Evolutionary conservation across 2,329 filamentous ascomycete genomes (phyloP).

Genomic region (Ophiostoma triangulosporum): DNA sequence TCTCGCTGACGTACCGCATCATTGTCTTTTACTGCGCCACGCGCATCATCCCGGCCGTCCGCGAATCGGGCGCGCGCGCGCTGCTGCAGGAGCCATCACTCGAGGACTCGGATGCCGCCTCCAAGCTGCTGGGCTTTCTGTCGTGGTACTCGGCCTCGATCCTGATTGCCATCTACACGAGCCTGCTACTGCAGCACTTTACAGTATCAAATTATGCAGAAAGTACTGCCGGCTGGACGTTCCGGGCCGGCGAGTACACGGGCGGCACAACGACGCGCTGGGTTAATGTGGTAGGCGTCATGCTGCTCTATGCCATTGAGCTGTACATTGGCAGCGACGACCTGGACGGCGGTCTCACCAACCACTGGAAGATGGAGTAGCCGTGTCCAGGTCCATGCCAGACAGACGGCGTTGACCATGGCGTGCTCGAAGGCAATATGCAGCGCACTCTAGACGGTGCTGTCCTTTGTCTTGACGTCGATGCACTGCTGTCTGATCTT

Average conservation of each 20-base stretch:
- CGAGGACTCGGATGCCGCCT: slow-evolving; percentile 74
- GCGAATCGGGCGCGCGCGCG: slow-evolving; percentile 70
- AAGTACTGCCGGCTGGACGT: slow-evolving; percentile 57
- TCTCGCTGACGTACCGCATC: slow-evolving; percentile 84
- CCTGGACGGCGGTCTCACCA: slow-evolving; percentile 55
- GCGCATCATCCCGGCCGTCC: slow-evolving; percentile 86
- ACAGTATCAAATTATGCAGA: slow-evolving; percentile 52
- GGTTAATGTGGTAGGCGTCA: slow-evolving; percentile 82
- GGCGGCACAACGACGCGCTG: slow-evolving; percentile 85
- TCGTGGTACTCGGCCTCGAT: slow-evolving; percentile 94
- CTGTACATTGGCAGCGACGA: slow-evolving; percentile 76
- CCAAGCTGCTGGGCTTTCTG: slow-evolving; percentile 65
- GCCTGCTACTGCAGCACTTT: slow-evolving; percentile 89
- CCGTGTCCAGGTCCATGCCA: too few species aligned
- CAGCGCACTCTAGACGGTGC: too few species aligned
- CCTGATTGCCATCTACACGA: slow-evolving; percentile 91
- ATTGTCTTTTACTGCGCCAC: slow-evolving; percentile 93
- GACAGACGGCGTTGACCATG: too few species aligned
- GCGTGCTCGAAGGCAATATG: too few species aligned
- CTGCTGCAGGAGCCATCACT: slow-evolving; percentile 74
- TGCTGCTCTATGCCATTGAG: slow-evolving; percentile 82
- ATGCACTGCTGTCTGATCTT: too few species aligned
- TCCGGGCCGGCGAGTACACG: slow-evolving; percentile 58
- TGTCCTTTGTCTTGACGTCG: too few species aligned
- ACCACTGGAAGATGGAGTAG: slow-evolving; percentile 80